phyloP scores from a whole-genome alignment of 2,329 filamentous ascomycete species.

The Penicillium freii region DNA sequence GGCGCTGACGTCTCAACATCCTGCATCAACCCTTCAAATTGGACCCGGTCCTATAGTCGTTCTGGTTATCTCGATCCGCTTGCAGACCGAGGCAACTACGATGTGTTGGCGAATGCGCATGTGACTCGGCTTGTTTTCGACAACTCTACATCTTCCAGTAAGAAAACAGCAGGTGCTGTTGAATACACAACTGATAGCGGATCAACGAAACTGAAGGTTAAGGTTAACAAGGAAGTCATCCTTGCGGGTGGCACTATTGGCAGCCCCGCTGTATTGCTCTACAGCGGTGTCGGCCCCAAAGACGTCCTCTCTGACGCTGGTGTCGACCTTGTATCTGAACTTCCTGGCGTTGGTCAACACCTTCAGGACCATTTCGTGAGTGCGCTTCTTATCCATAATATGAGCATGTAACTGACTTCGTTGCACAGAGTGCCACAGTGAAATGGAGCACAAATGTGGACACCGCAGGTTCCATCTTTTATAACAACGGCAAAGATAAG shows the following conservation, averaged over 20 bases:
- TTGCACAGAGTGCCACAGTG: constrained; percentile 30
- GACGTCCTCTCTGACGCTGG: constrained; percentile 46
- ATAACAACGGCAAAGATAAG: constrained; percentile 26
- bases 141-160: constrained; percentile 22
- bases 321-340: constrained; percentile 47
- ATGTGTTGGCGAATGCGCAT: constrained; percentile 33
- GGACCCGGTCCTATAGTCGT: constrained; percentile 38
- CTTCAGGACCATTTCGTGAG: constrained; percentile 50
- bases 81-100: constrained; percentile 33
- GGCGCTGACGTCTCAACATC: constrained; percentile 37
- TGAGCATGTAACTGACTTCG: constrained; percentile 3
- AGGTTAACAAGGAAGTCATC: constrained; percentile 31
- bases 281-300: constrained; percentile 59
- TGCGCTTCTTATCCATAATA: not conserved
- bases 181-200: constrained; percentile 34
- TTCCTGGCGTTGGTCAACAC: constrained; percentile 51
- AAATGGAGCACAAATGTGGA: constrained; percentile 28
- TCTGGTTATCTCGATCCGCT: constrained; percentile 38
- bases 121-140: constrained; percentile 35
- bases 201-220: constrained; percentile 24
- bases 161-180: constrained; percentile 32
- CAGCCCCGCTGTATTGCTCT: constrained; percentile 58
- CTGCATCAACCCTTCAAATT: constrained; percentile 36
- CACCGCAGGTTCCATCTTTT: constrained; percentile 33
- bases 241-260: constrained; percentile 53